These are phyloP conservation scores for Xylaria sp. DNA, from an alignment of 2,329 filamentous ascomycete genomes.

Conservation along the genomic window DNA sequence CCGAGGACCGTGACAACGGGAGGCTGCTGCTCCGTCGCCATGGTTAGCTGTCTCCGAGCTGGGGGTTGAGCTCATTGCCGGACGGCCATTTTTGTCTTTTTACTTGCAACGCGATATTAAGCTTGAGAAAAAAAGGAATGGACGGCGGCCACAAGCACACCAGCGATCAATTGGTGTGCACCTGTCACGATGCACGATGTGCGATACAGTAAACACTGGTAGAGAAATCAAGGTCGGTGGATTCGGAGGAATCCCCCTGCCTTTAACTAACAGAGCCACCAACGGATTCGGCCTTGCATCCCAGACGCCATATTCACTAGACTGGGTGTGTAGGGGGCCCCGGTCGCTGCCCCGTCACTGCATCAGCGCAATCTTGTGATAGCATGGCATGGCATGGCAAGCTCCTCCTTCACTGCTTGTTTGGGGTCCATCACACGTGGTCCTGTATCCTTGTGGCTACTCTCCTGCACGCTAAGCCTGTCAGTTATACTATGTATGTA, in stretches of 20 bases:
- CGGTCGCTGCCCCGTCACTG: constrained; percentile 27
- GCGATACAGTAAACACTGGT: constrained; percentile 14
- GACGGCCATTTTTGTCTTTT: constrained; percentile 18
- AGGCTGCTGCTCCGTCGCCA: constrained; percentile 42
- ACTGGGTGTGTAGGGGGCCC: constrained; percentile 28
- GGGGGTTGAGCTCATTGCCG: constrained; percentile 38
- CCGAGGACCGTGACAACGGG: constrained; percentile 30
- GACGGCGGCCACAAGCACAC: constrained; percentile 43
- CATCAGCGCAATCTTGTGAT: constrained; percentile 35
- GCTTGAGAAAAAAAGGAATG: constrained; percentile 39
- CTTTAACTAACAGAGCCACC: constrained; percentile 20
- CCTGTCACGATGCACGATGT: constrained; percentile 12
- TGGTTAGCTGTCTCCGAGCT: constrained; percentile 38
- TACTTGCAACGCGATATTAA: not conserved
- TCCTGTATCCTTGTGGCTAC: constrained; percentile 11
- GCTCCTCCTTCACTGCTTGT: constrained; percentile 10
- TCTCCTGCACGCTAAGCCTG: constrained; percentile 4
- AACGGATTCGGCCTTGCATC: constrained; percentile 26
- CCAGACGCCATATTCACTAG: constrained; percentile 15
- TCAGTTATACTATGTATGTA: not conserved
- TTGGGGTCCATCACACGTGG: constrained; percentile 35
- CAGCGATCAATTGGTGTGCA: constrained; percentile 10
- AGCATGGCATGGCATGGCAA: constrained; percentile 8
- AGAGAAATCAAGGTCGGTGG: constrained; percentile 10
- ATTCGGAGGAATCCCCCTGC: constrained; percentile 24